Percentiles rank a stretch among this genome's conserved stretches.
Conservation (phyloP, 1,284 basidiomycete species). For the Apiotrichum gamsii region DNA sequence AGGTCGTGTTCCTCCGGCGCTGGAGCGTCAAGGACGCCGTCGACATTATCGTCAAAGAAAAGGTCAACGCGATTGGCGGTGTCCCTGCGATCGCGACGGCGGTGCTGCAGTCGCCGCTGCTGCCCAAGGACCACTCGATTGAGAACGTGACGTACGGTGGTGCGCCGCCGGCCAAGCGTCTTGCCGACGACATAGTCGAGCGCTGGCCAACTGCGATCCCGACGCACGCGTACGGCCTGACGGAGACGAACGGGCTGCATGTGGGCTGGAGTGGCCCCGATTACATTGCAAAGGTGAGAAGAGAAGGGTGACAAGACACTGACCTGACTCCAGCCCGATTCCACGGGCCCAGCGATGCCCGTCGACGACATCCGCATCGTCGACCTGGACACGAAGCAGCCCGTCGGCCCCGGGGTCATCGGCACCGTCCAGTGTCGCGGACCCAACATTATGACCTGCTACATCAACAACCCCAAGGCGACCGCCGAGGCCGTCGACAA, state of each 20-base stretch:
- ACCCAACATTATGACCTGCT: conserved; percentile 41
- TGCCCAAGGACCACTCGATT: conserved; percentile 26
- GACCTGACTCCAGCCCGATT: conserved; percentile 3
- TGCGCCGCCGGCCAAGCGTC: conserved; percentile 35
- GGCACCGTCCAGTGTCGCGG: conserved; percentile 35
- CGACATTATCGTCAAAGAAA: conserved; percentile 26
- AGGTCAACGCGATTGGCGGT: conserved; percentile 33
- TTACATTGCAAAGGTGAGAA: conserved; percentile 31
- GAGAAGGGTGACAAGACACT: neutral
- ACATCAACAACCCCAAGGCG: conserved; percentile 20
- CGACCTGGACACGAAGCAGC: conserved; percentile 22
- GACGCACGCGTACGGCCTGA: conserved; percentile 40
- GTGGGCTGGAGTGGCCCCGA: conserved; percentile 34
- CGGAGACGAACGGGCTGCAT: conserved; percentile 40
- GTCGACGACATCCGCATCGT: conserved; percentile 32
- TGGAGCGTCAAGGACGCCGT: conserved; percentile 36
- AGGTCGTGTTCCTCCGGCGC: conserved; percentile 32
- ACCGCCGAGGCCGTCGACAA: conserved; percentile 27
- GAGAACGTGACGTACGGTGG: conserved; percentile 40
- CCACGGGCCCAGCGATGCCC: conserved; percentile 32
- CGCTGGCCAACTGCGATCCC: conserved; percentile 27
- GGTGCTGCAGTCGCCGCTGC: conserved; percentile 29
- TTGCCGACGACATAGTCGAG: conserved; percentile 28
- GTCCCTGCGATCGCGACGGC: conserved; percentile 39
- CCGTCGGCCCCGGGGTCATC: conserved; percentile 17